Evolutionary conservation across 768 basidiomycete genomes (phyloP), one percentile per base, ranked within the genome.

Genomic region (Lentinula sp.): DNA sequence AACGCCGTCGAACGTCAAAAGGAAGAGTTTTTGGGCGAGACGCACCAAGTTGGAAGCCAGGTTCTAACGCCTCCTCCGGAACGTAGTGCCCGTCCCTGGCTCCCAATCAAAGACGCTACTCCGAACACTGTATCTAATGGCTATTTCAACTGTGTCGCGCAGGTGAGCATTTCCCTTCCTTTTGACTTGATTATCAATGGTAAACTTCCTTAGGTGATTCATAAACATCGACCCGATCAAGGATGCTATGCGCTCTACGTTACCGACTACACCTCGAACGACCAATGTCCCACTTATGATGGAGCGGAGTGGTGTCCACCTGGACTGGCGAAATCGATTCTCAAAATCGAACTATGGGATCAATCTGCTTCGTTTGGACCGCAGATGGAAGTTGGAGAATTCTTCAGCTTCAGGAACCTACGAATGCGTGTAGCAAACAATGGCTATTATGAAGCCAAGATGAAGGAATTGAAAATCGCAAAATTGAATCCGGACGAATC

Each of bases 291-390:
- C 15, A 63, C 75, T n/a, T 59, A 59, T 18, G 71, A 75, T n/a
- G 9, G 11, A 57, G 72, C 74, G 6, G 57, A 70, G 48, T 84
- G 80, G 80, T 85, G 82, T 67, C 75, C 80, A 10, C 67, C 73
- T 5, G 72, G 70, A 28, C 70, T 88, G 37, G 71, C 70, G 3
- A 73, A 78, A 13, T 69, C 66, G 28, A 76, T 84, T 16, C 66
- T 89, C n/a, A 80, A 75, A 52, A 76, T 87, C 34, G 80, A 81
- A 64, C 80, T 84, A 72, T 89, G 85, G 84, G 83, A 84, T 63
- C 67, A 46, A 1, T 84, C 87, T 11, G 72, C 69, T 1, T 60
- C 64, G 23, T 60, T 75, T 8, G 84, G 76, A 10, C 71, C 63
- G 32, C 70, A 62, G 1, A 82, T 89, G 79, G 67, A 71, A 45